Evolutionary conservation across 768 basidiomycete genomes (phyloP).

Genomic region (Hygrophoropsis aurantiaca): DNA sequence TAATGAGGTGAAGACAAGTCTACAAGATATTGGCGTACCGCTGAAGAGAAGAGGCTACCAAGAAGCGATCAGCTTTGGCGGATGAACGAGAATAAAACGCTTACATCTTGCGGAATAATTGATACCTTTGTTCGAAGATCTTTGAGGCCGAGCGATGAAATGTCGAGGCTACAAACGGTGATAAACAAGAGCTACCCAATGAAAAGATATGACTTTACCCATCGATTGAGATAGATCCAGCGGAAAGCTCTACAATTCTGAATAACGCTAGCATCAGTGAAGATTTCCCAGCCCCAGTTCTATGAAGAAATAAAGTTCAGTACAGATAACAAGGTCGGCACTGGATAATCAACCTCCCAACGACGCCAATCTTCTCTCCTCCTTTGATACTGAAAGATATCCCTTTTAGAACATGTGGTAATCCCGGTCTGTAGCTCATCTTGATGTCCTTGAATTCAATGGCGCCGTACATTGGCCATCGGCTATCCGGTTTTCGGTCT

Average conservation of each 20-base stretch:
- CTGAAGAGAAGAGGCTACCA: constrained; percentile 55
- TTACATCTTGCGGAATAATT: constrained; percentile 69
- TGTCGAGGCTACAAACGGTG: constrained; percentile 50
- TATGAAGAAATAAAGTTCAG: not conserved
- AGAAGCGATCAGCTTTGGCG: too few species aligned
- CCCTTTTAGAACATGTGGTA: constrained; percentile 71
- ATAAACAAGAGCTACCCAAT: not conserved
- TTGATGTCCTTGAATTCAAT: constrained; percentile 61
- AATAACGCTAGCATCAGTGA: constrained; percentile 67
- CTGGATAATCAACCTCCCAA: constrained; percentile 45
- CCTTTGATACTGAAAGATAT: constrained; percentile 58
- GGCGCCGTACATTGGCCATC: constrained; percentile 65
- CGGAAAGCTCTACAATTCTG: constrained; percentile 64
- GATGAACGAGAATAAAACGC: constrained; percentile 14
- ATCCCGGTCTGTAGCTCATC: constrained; percentile 66
- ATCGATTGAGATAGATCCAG: constrained; percentile 64
- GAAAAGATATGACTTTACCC: constrained; percentile 35
- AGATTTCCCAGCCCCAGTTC: constrained; percentile 58
- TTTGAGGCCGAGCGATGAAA: constrained; percentile 64
- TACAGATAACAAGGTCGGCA: not conserved
- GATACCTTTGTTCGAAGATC: constrained; percentile 60
- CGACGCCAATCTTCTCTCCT: constrained; percentile 78
- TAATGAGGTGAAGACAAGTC: too few species aligned
- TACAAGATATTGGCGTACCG: constrained; percentile 34
- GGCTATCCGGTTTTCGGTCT: constrained; percentile 49